Evolutionary conservation across 2,329 filamentous ascomycete species (phyloP).

Genomic region (Chaetomiaceae sp.): DNA sequence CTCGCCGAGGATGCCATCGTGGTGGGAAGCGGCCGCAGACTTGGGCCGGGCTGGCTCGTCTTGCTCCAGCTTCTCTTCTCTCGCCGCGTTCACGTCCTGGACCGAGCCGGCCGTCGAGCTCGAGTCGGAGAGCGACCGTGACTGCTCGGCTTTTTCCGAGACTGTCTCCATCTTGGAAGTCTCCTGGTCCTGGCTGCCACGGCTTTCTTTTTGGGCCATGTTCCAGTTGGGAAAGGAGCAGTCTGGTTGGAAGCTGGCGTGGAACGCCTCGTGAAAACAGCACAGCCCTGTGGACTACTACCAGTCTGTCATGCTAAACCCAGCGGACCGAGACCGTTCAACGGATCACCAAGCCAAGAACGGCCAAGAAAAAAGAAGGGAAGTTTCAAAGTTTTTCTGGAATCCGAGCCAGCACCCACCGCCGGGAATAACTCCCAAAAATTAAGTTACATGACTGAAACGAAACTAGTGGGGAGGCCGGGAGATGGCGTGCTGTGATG

Average conservation of each 20-base stretch:
- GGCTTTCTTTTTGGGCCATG: conserved; percentile 4
- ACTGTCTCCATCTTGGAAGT: background rate
- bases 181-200: background rate
- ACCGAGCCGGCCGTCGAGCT: conserved; percentile 3
- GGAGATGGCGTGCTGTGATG: background rate
- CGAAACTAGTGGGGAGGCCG: too few species aligned
- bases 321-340: background rate
- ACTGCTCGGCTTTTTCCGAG: background rate
- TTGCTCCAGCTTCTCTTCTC: background rate
- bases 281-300: too few species aligned
- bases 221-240: background rate
- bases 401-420: background rate
- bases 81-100: background rate
- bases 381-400: background rate
- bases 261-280: too few species aligned
- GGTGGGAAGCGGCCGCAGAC: background rate
- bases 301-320: background rate
- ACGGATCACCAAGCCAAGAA: conserved; percentile 8
- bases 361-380: background rate
- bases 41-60: background rate
- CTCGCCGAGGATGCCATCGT: background rate
- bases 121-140: conserved; percentile 7
- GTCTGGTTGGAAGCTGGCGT: too few species aligned
- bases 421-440: background rate
- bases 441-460: too few species aligned